These are phyloP conservation scores for Cercospora citrullina DNA, from an alignment of 2,329 filamentous ascomycete genomes.

Conservation along the genomic window DNA sequence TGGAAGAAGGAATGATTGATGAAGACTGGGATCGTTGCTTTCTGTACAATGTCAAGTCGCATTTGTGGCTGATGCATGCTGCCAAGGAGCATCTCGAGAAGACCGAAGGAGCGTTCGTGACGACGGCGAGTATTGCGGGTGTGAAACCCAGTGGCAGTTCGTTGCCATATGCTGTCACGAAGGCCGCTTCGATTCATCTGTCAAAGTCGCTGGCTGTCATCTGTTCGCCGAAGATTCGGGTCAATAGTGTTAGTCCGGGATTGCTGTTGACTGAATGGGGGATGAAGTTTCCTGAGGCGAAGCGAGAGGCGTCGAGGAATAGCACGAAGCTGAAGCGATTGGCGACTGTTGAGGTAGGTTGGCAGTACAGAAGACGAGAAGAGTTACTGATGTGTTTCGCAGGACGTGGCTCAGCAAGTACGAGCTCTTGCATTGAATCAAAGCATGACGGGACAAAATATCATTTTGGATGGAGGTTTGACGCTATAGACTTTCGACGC, in stretches of 20 bases:
- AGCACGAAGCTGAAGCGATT: conserved; percentile 53
- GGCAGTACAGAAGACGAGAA: neutral
- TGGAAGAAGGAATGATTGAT: conserved; percentile 43
- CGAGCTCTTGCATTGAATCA: conserved; percentile 51
- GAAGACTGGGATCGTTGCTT: conserved; percentile 42
- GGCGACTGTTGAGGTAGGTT: conserved; percentile 53
- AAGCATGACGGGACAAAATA: conserved; percentile 56
- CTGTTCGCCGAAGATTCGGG: conserved; percentile 57
- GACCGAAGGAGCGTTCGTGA: conserved; percentile 62
- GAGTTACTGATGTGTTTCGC: conserved; percentile 14
- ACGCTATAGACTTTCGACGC: conserved; percentile 17
- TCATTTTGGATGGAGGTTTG: conserved; percentile 49
- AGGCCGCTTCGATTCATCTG: conserved; percentile 53
- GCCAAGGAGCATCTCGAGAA: conserved; percentile 57
- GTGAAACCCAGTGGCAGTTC: conserved; percentile 64
- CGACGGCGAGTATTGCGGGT: conserved; percentile 64
- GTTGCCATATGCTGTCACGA: conserved; percentile 46
- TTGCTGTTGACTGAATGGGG: conserved; percentile 51
- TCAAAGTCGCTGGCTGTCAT: conserved; percentile 56
- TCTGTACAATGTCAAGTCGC: conserved; percentile 63
- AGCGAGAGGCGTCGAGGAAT: conserved; percentile 46
- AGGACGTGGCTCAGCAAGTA: conserved; percentile 58
- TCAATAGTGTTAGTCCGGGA: conserved; percentile 60
- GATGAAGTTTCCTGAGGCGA: conserved; percentile 48
- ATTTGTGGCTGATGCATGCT: conserved; percentile 61